These are phyloP conservation scores for Fagus sylvatica DNA, from an alignment of 306 rosid genomes.

Conservation along the genomic window DNA sequence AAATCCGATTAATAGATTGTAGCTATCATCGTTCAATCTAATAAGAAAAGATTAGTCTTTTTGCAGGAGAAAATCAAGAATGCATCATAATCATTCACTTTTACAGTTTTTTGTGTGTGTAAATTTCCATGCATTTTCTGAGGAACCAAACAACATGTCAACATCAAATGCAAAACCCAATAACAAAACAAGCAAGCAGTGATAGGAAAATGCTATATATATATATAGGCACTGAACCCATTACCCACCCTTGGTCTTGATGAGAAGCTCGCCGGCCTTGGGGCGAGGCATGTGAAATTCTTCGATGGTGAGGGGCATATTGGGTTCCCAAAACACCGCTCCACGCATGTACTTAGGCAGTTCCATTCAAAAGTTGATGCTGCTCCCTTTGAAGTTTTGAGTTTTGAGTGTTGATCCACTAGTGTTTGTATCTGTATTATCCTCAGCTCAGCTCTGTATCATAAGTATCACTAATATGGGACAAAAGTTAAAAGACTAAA, in stretches of 20 bases:
- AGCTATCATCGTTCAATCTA: background rate
- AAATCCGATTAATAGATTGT: background rate
- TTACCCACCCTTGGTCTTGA: conserved; percentile 68
- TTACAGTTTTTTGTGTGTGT: no score
- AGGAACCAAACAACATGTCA: background rate
- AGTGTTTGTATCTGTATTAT: no score
- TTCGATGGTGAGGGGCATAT: conserved; percentile 80
- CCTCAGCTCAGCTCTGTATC: no score
- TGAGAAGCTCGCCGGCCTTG: conserved; percentile 84
- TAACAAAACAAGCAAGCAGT: background rate
- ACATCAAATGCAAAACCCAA: background rate
- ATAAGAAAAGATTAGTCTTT: background rate
- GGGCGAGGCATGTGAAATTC: conserved; percentile 86
- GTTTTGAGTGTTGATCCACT: no score
- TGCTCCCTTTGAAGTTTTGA: conserved; percentile 8
- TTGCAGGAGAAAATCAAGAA: background rate
- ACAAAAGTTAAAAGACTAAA: no score
- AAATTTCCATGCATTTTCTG: no score
- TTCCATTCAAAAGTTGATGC: conserved; percentile 13
- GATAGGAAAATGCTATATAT: no score
- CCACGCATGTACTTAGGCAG: conserved; percentile 83
- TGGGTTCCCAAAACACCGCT: conserved; percentile 76
- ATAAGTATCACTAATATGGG: no score
- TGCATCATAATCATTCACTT: no score
- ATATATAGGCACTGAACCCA: no score